phyloP scores from a whole-genome alignment of 2,329 filamentous ascomycete species.

The Karstenula rhodostoma region DNA sequence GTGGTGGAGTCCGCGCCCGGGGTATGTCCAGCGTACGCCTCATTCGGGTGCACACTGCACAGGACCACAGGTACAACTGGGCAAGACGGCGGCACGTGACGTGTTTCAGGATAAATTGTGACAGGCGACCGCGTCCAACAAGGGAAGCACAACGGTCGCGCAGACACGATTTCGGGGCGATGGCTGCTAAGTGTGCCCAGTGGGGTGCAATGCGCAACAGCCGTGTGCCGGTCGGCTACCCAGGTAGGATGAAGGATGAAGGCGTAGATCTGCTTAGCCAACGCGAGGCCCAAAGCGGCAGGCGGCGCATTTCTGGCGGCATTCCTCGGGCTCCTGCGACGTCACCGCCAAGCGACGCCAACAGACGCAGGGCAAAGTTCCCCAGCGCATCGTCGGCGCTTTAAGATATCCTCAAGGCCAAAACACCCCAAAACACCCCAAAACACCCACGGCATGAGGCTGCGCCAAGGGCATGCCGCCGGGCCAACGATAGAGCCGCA shows the following conservation, averaged over 20 bases:
- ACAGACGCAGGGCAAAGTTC: not conserved
- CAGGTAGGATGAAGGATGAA: too few relatives aligned
- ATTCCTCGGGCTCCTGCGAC: conserved; percentile 13
- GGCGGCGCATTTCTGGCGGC: not conserved
- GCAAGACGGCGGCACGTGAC: conserved; percentile 1
- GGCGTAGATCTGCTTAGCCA: conserved; percentile 1
- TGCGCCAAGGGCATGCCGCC: not conserved
- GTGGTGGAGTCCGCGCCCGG: conserved; percentile 6
- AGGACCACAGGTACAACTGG: too few relatives aligned
- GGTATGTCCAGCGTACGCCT: conserved; percentile 11
- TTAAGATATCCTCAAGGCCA: conserved; percentile 14
- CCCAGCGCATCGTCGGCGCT: conserved; percentile 9
- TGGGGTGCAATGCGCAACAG: not conserved
- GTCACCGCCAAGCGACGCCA: conserved; percentile 18
- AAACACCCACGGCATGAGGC: conserved; percentile 18
- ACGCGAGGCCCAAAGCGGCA: conserved; percentile 11
- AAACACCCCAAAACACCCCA: conserved; percentile 10
- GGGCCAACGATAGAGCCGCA: conserved; percentile 7
- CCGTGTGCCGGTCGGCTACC: not conserved
- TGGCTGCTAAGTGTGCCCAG: conserved; percentile 7
- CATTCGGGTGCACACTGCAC: not conserved
- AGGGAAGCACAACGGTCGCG: conserved; percentile 10
- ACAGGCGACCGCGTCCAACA: conserved; percentile 6
- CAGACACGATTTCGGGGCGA: conserved; percentile 6
- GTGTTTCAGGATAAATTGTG: conserved; percentile 16